Percentiles rank a stretch among this genome's conserved stretches.
These are phyloP conservation scores for Hymenotorrendiella dingleyae DNA, from an alignment of 2,329 filamentous ascomycete genomes.

Conservation along the genomic window DNA sequence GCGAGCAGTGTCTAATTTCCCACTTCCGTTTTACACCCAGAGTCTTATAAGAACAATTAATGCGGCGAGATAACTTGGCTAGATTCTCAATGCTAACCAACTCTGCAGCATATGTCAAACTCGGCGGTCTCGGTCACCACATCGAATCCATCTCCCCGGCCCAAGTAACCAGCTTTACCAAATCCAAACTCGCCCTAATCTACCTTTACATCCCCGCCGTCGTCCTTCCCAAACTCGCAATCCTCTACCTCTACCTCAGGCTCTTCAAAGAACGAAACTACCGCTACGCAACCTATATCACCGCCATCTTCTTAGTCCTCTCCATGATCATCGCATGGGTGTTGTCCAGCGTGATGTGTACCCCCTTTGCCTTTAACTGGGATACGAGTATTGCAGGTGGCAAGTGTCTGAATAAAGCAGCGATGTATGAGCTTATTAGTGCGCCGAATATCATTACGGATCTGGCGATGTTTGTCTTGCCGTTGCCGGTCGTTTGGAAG, in stretches of 20 bases:
- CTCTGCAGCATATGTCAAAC: background rate
- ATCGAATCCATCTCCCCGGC: background rate
- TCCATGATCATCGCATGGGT: background rate
- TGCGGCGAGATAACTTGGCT: background rate
- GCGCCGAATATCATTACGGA: slow-evolving; percentile 42
- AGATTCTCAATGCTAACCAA: background rate
- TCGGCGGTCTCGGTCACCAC: slow-evolving; percentile 1
- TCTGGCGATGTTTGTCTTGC: slow-evolving; percentile 39
- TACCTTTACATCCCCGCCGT: slow-evolving; percentile 2
- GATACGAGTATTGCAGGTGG: slow-evolving; percentile 4
- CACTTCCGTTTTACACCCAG: too few relatives aligned
- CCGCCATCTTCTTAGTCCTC: background rate
- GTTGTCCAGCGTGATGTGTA: background rate
- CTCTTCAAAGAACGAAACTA: background rate
- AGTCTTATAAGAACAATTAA: too few relatives aligned
- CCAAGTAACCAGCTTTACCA: background rate
- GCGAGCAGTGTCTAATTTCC: too few relatives aligned
- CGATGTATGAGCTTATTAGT: slow-evolving; percentile 44
- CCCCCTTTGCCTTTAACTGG: slow-evolving; percentile 3
- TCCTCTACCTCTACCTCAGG: slow-evolving; percentile 3
- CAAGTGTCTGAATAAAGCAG: slow-evolving; percentile 38
- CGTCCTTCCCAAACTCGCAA: slow-evolving; percentile 2
- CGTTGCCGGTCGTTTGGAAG: slow-evolving; percentile 40
- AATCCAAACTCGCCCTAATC: slow-evolving; percentile 1
- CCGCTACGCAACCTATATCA: background rate